These are phyloP conservation scores for Backusella parvicylindrica DNA, from an alignment of 192 early-diverging fungal species.

Conservation along the genomic window DNA sequence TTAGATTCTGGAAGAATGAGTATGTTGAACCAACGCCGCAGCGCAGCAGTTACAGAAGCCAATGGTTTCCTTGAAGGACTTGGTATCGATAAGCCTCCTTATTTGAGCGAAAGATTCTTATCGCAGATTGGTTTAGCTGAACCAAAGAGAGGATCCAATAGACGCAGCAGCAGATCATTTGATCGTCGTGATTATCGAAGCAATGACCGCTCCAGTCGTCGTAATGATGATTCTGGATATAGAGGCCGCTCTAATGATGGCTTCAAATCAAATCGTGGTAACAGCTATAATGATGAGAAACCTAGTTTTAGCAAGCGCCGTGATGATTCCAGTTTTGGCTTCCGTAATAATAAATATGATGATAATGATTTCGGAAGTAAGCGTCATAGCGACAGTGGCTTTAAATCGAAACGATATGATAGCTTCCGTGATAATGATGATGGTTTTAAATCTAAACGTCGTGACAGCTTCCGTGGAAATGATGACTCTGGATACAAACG, in stretches of 20 bases:
- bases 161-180: not conserved
- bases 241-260: not conserved
- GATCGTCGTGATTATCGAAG: not conserved
- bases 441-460: not conserved
- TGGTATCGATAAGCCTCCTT: slow-evolving; percentile 40
- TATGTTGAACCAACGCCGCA: slow-evolving; percentile 36
- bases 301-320: not conserved
- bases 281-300: not conserved
- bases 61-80: slow-evolving; percentile 40
- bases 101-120: slow-evolving; percentile 40
- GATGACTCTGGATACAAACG: not conserved
- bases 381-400: not conserved
- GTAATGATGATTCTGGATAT: not conserved
- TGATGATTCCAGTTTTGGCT: not conserved
- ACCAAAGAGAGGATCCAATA: not conserved
- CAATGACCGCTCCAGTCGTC: not conserved
- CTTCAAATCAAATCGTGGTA: not conserved
- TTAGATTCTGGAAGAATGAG: slow-evolving; percentile 41
- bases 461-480: not conserved
- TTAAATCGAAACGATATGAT: not conserved
- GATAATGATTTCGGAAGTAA: not conserved
- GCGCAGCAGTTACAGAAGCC: slow-evolving; percentile 34
- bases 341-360: not conserved
- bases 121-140: slow-evolving; percentile 40
- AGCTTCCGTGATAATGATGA: not conserved